These are phyloP conservation scores for Chenopodium berlandieri DNA, from an alignment of 148 eudicot species.

Conservation along the genomic window DNA sequence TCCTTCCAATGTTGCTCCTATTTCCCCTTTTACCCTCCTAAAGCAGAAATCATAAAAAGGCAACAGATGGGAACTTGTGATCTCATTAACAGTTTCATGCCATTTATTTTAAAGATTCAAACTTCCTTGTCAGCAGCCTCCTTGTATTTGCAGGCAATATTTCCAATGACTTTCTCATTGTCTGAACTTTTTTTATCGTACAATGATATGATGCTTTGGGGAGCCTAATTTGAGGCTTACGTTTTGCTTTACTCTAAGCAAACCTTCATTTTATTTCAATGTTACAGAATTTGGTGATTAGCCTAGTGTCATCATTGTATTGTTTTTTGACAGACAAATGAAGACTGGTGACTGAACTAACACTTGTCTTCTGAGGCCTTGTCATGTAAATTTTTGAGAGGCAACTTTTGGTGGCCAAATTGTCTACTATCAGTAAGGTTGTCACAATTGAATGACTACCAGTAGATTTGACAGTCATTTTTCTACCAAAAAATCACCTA, in stretches of 20 bases:
- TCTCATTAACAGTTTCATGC: background rate
- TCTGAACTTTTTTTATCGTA: background rate
- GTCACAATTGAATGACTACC: background rate
- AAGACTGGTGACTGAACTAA: background rate
- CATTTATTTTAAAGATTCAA: background rate
- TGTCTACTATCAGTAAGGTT: background rate
- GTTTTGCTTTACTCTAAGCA: background rate
- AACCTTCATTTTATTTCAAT: background rate
- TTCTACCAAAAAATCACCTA: background rate
- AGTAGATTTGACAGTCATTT: background rate
- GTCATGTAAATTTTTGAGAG: background rate
- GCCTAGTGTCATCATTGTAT: background rate
- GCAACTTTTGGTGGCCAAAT: background rate
- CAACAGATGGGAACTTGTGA: background rate
- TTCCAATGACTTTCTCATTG: background rate
- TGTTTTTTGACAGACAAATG: background rate
- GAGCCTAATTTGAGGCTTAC: background rate
- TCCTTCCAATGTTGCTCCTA: no score
- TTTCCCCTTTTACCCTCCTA: background rate
- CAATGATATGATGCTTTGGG: background rate
- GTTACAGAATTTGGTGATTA: background rate
- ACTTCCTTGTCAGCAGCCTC: background rate
- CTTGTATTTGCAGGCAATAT: background rate
- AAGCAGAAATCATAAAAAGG: background rate
- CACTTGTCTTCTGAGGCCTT: background rate